Evolutionary conservation across 2,329 filamentous ascomycete species (phyloP).

Genomic region (Arthrobotrys musiformis): DNA sequence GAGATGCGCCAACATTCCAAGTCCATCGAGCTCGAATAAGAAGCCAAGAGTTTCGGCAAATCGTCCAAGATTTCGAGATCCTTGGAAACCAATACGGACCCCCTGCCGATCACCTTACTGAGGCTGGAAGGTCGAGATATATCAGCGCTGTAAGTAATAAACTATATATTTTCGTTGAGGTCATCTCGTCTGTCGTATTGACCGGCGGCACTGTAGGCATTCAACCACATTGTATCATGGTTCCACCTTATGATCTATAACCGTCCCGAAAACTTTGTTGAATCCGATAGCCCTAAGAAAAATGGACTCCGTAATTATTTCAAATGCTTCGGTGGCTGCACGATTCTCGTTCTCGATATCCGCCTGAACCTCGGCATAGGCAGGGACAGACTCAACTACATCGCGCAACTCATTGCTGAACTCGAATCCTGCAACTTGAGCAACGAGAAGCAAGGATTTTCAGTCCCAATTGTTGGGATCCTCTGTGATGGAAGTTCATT

Average conservation of each 20-base stretch:
- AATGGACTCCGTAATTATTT: conserved; percentile 50
- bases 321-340: conserved; percentile 53
- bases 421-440: conserved; percentile 45
- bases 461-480: conserved; percentile 44
- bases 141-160: conserved; percentile 29
- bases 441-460: conserved; percentile 52
- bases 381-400: conserved; percentile 39
- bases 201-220: conserved; percentile 9
- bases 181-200: not conserved
- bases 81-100: conserved; percentile 51
- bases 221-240: conserved; percentile 47
- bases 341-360: conserved; percentile 52
- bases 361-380: conserved; percentile 48
- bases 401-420: conserved; percentile 49
- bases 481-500: conserved; percentile 49
- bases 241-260: conserved; percentile 53
- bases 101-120: conserved; percentile 41
- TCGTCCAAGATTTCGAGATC: conserved; percentile 50
- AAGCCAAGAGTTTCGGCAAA: conserved; percentile 28
- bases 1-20: conserved; percentile 49
- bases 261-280: conserved; percentile 44
- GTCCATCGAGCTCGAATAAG: conserved; percentile 45
- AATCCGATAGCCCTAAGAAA: conserved; percentile 23
- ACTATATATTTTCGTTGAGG: not conserved
- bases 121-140: conserved; percentile 42